phyloP scores from a whole-genome alignment of 2,329 filamentous ascomycete species.

The Daldinia sp. region DNA sequence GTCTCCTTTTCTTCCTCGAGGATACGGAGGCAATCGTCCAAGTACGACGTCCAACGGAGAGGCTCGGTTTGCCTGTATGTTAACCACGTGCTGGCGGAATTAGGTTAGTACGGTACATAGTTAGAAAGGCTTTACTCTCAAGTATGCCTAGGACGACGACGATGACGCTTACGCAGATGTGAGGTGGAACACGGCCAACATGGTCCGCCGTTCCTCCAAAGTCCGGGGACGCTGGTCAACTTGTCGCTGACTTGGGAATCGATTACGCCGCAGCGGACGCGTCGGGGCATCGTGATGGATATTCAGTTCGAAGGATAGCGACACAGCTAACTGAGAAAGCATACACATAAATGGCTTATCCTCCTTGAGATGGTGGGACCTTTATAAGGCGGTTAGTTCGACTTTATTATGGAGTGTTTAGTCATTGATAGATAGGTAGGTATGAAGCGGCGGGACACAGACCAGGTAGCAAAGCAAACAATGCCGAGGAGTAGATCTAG shows the following conservation, averaged over 20 bases:
- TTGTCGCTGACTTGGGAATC: constrained; percentile 13
- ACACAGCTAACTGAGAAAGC: constrained; percentile 44
- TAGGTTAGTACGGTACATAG: not conserved
- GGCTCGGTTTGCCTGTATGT: constrained; percentile 45
- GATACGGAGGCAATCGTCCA: constrained; percentile 40
- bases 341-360: constrained; percentile 47
- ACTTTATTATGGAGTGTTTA: not conserved
- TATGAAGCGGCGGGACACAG: constrained; percentile 16
- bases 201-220: constrained; percentile 42
- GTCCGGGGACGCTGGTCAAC: constrained; percentile 29
- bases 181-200: constrained; percentile 45
- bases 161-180: constrained; percentile 46
- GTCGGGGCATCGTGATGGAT: constrained; percentile 38
- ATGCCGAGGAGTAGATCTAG: constrained; percentile 41
- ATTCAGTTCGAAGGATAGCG: constrained; percentile 45
- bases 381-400: constrained; percentile 20
- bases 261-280: constrained; percentile 22
- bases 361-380: constrained; percentile 40
- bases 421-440: too few species aligned
- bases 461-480: constrained; percentile 42
- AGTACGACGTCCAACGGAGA: constrained; percentile 43
- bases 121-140: not conserved
- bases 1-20: constrained; percentile 39
- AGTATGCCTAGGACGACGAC: not conserved
- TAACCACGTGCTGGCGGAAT: constrained; percentile 45